Percentiles rank a stretch among this genome's conserved stretches.
These are phyloP conservation scores for Stephanodiscus triporus DNA, from an alignment of 108 stramenopile genomes.

Conservation along the genomic window DNA sequence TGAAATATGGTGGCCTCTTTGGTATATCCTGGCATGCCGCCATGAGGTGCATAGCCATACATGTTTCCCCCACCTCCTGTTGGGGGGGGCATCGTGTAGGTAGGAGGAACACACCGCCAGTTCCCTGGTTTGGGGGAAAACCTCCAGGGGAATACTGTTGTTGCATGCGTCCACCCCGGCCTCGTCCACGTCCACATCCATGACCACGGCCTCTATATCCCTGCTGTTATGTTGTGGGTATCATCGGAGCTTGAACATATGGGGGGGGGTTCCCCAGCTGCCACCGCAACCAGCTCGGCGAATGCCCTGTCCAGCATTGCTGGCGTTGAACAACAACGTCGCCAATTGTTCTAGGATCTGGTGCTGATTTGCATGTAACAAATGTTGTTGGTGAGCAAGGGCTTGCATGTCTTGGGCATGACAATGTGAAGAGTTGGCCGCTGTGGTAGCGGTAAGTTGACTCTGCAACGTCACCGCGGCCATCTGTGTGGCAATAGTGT, in stretches of 20 bases:
- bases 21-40: no score
- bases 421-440: not conserved
- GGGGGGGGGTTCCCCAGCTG: no score
- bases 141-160: not conserved
- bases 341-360: not conserved
- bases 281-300: not conserved
- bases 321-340: not conserved
- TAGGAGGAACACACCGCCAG: no score
- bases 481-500: no score
- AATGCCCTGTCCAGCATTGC: not conserved
- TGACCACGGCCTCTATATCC: slow-evolving; percentile 35
- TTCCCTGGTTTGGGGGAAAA: no score
- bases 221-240: not conserved
- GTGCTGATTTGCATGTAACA: not conserved
- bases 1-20: not conserved
- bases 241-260: not conserved
- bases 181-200: slow-evolving; percentile 6
- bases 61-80: no score
- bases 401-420: not conserved
- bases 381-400: not conserved
- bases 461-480: not conserved
- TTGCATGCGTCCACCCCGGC: slow-evolving; percentile 1
- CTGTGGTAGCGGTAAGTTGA: not conserved
- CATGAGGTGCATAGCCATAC: no score
- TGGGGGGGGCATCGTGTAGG: no score